These are phyloP conservation scores for Citrus trifoliata DNA, from an alignment of 345 rosid species.

Conservation along the genomic window DNA sequence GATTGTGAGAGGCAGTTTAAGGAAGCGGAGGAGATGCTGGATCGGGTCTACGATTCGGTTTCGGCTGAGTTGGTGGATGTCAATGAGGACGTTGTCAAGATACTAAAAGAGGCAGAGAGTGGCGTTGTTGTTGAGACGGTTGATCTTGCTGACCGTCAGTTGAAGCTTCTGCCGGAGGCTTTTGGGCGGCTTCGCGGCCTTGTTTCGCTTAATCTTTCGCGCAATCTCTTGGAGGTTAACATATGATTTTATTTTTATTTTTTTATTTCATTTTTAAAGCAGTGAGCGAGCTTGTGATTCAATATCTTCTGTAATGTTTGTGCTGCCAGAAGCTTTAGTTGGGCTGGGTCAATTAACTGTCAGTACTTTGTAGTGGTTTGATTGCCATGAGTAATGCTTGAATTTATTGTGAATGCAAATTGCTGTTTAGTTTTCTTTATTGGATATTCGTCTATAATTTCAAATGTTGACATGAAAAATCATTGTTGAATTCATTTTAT, in stretches of 20 bases:
- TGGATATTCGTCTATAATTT: not conserved
- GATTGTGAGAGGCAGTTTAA: conserved; percentile 57
- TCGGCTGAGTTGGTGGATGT: conserved; percentile 36
- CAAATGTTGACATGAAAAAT: not conserved
- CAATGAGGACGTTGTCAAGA: conserved; percentile 54
- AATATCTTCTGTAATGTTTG: not conserved
- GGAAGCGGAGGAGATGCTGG: conserved; percentile 66
- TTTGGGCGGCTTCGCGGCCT: conserved; percentile 62
- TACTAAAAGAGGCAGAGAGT: conserved; percentile 44
- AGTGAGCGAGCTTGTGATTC: not conserved
- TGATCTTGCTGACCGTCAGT: conserved; percentile 57
- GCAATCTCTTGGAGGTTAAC: conserved; percentile 68
- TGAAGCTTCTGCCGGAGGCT: conserved; percentile 75
- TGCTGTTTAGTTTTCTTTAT: not conserved
- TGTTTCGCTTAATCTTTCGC: conserved; percentile 62
- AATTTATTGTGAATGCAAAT: not conserved
- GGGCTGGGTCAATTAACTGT: not conserved
- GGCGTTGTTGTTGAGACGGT: conserved; percentile 44
- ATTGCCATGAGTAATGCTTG: not conserved
- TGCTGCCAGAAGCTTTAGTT: not conserved
- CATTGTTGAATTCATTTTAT: not conserved
- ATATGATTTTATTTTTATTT: not conserved
- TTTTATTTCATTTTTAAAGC: not conserved
- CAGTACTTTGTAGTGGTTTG: not conserved
- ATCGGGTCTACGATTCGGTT: conserved; percentile 39